Conservation (phyloP, 148 eudicot species). For the Heliosperma pusillum region DNA sequence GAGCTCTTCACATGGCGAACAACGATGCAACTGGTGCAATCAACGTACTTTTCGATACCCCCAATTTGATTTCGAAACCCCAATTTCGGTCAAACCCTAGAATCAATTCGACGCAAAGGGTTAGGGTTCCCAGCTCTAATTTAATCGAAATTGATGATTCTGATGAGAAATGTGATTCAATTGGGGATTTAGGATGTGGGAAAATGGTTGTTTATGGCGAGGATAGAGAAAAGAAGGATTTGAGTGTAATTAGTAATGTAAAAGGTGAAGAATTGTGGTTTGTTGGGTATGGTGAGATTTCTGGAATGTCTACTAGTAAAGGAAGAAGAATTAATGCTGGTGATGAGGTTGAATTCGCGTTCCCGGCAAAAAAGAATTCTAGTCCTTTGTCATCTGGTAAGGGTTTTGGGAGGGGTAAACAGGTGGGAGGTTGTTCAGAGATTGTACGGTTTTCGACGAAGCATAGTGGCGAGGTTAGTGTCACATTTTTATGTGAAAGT, state of each 20-base stretch:
- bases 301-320: conserved; percentile 82
- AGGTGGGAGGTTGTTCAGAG: conserved; percentile 53
- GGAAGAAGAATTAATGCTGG: conserved; percentile 69
- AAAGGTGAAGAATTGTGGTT: conserved; percentile 73
- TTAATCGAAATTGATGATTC: conserved; percentile 19
- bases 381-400: conserved; percentile 45
- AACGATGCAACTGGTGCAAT: conserved; percentile 85
- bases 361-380: conserved; percentile 42
- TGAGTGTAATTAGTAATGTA: conserved; percentile 1
- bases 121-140: conserved; percentile 21
- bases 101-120: conserved; percentile 21
- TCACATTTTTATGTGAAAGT: neutral
- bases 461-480: conserved; percentile 67
- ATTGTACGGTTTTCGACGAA: conserved; percentile 86
- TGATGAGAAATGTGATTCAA: conserved; percentile 17
- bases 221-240: conserved; percentile 14
- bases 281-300: conserved; percentile 60
- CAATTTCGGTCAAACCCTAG: conserved; percentile 37
- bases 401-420: conserved; percentile 59
- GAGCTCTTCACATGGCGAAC: conserved; percentile 95
- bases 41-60: conserved; percentile 84
- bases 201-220: conserved; percentile 14
- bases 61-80: conserved; percentile 45
- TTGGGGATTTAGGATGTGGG: conserved; percentile 16
- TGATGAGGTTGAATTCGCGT: conserved; percentile 62